phyloP scores from a whole-genome alignment of 2,329 filamentous ascomycete species.

The Ophiostoma sp. region DNA sequence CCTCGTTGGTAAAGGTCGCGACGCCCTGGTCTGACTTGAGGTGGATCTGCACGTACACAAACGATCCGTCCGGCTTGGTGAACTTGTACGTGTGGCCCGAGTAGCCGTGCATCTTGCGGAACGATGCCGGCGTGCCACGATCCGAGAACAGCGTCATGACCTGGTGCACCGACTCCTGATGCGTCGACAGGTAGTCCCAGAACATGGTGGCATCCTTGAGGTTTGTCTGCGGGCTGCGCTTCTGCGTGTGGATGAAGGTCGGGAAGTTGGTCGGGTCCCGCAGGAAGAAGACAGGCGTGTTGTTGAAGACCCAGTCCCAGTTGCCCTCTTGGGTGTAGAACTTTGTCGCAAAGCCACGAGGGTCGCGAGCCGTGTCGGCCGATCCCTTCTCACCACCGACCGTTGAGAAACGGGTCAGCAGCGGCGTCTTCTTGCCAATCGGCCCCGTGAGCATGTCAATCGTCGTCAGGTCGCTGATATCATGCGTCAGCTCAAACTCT shows the following conservation, averaged over 20 bases:
- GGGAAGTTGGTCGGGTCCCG: conserved; percentile 75
- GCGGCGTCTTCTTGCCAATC: conserved; percentile 50
- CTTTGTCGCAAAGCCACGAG: conserved; percentile 73
- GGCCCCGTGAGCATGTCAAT: conserved; percentile 27
- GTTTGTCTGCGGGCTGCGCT: conserved; percentile 71
- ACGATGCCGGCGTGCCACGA: conserved; percentile 64
- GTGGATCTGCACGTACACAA: conserved; percentile 67
- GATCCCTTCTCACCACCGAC: conserved; percentile 71
- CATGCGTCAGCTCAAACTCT: conserved; percentile 33
- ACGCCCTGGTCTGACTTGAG: conserved; percentile 63
- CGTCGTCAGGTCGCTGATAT: conserved; percentile 29
- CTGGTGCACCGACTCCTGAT: conserved; percentile 64
- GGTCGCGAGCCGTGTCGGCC: conserved; percentile 75
- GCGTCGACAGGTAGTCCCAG: conserved; percentile 59
- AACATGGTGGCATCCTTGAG: conserved; percentile 66
- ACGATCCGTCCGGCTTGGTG: conserved; percentile 64
- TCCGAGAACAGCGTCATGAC: conserved; percentile 68
- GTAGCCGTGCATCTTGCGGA: conserved; percentile 68
- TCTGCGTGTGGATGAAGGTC: conserved; percentile 75
- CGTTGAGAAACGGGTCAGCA: conserved; percentile 73
- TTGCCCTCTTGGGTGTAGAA: conserved; percentile 76
- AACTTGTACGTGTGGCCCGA: conserved; percentile 68
- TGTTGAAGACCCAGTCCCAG: conserved; percentile 71
- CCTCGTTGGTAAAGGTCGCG: conserved; percentile 59
- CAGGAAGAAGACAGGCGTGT: conserved; percentile 76